Conservation (phyloP, 192 early-diverging fungal species). For the Phycomyces nitens region DNA sequence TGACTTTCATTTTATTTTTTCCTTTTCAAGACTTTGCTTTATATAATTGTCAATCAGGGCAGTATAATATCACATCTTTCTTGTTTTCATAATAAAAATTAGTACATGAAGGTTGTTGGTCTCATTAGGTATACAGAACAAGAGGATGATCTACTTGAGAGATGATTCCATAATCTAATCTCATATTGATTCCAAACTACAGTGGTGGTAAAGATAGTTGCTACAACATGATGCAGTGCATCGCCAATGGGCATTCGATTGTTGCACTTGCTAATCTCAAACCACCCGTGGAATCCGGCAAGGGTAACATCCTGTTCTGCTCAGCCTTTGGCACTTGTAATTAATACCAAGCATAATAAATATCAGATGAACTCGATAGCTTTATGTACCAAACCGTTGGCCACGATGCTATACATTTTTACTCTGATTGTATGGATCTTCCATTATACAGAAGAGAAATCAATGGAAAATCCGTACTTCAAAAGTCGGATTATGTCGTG, state of each 20-base stretch:
- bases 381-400: conserved; percentile 98
- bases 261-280: conserved; percentile 91
- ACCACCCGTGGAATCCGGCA: conserved; percentile 57
- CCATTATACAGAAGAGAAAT: conserved; percentile 82
- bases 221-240: conserved; percentile 94
- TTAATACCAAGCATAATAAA: neutral
- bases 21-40: no score
- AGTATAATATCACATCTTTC: neutral
- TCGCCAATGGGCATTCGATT: conserved; percentile 88
- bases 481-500: conserved; percentile 61
- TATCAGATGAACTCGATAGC: conserved; percentile 84
- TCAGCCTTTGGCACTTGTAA: neutral
- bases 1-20: no score
- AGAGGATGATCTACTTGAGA: neutral
- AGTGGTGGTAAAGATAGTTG: conserved; percentile 98
- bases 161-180: neutral
- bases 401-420: conserved; percentile 80
- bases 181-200: neutral
- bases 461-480: conserved; percentile 60
- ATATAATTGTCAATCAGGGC: no score
- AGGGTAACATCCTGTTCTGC: conserved; percentile 42
- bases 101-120: neutral
- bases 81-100: neutral
- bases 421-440: conserved; percentile 79
- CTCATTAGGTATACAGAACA: neutral